phyloP scores from a whole-genome alignment of 176 grass and related monocot genomes.

The Ensete ventricosum region DNA sequence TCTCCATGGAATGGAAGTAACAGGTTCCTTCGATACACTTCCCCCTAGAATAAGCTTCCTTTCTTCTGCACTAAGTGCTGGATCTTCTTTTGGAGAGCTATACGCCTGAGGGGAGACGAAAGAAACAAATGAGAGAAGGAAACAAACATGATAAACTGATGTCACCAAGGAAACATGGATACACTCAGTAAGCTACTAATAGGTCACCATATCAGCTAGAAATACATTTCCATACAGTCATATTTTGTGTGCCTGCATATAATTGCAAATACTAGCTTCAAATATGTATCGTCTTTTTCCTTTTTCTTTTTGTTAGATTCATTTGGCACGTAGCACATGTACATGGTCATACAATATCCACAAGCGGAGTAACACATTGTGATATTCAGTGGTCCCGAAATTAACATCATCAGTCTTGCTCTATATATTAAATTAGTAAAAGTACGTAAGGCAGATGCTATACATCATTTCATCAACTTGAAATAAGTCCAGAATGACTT shows the following conservation, averaged over 20 bases:
- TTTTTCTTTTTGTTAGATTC: not conserved
- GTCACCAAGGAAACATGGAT: not conserved
- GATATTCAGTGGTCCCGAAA: too few species aligned
- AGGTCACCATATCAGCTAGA: too few species aligned
- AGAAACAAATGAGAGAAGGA: not conserved
- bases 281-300: not conserved
- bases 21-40: conserved; percentile 50
- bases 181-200: not conserved
- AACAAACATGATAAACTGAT: not conserved
- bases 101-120: conserved; percentile 42
- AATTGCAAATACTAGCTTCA: not conserved
- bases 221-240: too few species aligned
- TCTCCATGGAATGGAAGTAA: conserved; percentile 83
- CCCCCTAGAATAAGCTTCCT: conserved; percentile 66
- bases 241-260: not conserved
- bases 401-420: not conserved
- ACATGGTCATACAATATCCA: not conserved
- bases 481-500: not conserved
- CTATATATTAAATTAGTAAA: not conserved
- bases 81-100: conserved; percentile 81
- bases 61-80: conserved; percentile 47
- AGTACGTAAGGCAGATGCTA: not conserved
- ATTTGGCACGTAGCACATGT: not conserved
- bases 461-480: not conserved
- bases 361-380: too few species aligned